Evolutionary conservation across 208 protist species (phyloP).

Genomic region (Trypanosoma vivax): DNA sequence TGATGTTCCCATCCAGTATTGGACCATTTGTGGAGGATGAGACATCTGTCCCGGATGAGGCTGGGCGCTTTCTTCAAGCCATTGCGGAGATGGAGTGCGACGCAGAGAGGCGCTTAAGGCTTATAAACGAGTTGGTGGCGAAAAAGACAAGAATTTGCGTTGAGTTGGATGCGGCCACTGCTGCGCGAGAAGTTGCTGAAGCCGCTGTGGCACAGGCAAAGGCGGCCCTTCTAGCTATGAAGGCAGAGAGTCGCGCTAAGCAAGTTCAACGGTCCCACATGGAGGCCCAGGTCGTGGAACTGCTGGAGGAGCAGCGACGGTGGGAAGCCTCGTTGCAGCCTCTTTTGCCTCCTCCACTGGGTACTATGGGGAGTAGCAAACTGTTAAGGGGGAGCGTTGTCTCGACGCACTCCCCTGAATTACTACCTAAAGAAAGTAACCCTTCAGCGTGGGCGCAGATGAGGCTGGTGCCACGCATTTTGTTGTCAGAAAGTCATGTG

Average conservation of each 20-base stretch:
- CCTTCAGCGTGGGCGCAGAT: too few species aligned
- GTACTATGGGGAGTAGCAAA: not conserved
- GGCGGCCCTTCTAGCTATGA: slow-evolving; percentile 6
- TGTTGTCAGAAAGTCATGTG: too few species aligned
- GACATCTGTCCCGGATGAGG: slow-evolving; percentile 3
- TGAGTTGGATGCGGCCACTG: not conserved
- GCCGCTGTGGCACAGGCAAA: slow-evolving; percentile 4
- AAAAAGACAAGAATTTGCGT: not conserved
- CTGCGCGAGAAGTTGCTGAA: not conserved
- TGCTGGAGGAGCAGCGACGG: not conserved
- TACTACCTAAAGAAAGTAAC: too few species aligned
- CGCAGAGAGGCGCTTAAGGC: slow-evolving; percentile 4
- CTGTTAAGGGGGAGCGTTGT: not conserved
- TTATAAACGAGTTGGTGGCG: slow-evolving; percentile 4
- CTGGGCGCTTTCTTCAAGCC: slow-evolving; percentile 11
- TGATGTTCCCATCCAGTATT: not conserved
- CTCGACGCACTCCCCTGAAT: too few species aligned
- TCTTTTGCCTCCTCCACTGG: not conserved
- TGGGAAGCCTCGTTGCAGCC: not conserved
- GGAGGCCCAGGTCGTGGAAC: not conserved
- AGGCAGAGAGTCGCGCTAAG: not conserved
- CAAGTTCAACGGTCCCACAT: not conserved
- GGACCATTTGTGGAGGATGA: not conserved
- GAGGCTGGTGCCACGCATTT: too few species aligned
- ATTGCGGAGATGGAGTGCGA: slow-evolving; percentile 17